Conservation (phyloP, 2,329 filamentous ascomycete species). For the Didymella pomorum region DNA sequence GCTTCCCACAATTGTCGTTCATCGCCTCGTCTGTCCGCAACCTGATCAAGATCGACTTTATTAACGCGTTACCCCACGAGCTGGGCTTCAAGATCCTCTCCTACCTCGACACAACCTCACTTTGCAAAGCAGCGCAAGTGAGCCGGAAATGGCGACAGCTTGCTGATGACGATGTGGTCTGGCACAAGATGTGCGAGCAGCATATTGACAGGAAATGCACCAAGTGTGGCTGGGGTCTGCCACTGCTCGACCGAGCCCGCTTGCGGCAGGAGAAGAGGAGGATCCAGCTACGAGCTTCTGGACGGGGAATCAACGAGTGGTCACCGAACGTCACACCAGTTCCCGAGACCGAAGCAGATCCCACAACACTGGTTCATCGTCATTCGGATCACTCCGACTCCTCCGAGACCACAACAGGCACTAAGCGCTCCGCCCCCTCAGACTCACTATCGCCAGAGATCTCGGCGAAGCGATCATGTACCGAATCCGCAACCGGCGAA, state of each 20-base stretch:
- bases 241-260: conserved; percentile 85
- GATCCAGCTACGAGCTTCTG: conserved; percentile 74
- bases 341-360: conserved; percentile 45
- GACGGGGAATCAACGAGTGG: conserved; percentile 63
- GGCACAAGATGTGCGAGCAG: conserved; percentile 98
- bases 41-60: conserved; percentile 96
- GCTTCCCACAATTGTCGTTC: conserved; percentile 94
- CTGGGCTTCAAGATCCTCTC: conserved; percentile 92
- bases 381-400: conserved; percentile 26
- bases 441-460: conserved; percentile 34
- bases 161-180: conserved; percentile 97
- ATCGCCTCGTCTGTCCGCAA: conserved; percentile 91
- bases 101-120: conserved; percentile 89
- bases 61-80: conserved; percentile 86
- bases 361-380: conserved; percentile 22
- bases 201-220: conserved; percentile 93
- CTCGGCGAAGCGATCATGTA: conserved; percentile 48
- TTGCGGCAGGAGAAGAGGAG: conserved; percentile 86
- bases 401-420: conserved; percentile 27
- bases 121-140: conserved; percentile 96
- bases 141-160: conserved; percentile 86
- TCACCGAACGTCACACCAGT: conserved; percentile 60
- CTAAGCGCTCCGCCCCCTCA: conserved; percentile 44
- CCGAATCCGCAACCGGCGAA: conserved; percentile 17
- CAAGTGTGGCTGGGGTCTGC: conserved; percentile 95